Base-by-base conservation (phyloP, 805 yeast genomes). In the Diddensiella transvaalensis region DNA sequence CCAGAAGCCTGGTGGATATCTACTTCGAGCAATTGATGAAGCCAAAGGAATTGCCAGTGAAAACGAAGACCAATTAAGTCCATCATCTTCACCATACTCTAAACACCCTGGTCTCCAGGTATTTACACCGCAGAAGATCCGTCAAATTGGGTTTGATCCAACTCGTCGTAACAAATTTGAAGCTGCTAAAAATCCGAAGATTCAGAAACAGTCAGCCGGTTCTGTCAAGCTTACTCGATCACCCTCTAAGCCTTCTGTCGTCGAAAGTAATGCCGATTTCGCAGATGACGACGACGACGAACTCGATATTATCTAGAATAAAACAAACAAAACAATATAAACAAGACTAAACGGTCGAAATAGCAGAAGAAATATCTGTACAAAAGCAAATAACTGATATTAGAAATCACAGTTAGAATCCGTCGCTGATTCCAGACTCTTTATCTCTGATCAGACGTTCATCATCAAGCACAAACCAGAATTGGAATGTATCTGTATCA, bases 381-480 rank as follows among this genome's bases (percentile, higher is more conserved):
- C 8, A 5, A 15, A 39, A 39, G 26, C 11, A 39, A 18, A 17
- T 17, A n/a, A n/a, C n/a, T n/a, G n/a, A n/a, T n/a, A 33, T 10
- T 13, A n/a, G n/a, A 10, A 38, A 10, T 5, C 11, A 19, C 5
- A 22, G n/a, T 32, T 36, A 50, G 24, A 46, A 50, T 4, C 50
- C 51, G 35, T 51, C 57, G 22, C 23, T 13, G 18, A 51, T 37
- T 3, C 53, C 55, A 8, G 6, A 15, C 11, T 30, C 39, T 37
- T 47, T 46, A 35, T 53, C 59, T 3, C 37, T 36, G 11, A 17
- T 35, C 35, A 52, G 38, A 22, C 60, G 19, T 32, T 48, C 55
- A 19, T 45, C 53, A 44, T 57, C 58, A 3, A 73, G 60, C 47
- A 63, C 62, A 72, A 76, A 74, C 84, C 84, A 79, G 53, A 62